phyloP scores from a whole-genome alignment of 352 stramenopile species.

The Thalassiosira livingstoniorum region DNA sequence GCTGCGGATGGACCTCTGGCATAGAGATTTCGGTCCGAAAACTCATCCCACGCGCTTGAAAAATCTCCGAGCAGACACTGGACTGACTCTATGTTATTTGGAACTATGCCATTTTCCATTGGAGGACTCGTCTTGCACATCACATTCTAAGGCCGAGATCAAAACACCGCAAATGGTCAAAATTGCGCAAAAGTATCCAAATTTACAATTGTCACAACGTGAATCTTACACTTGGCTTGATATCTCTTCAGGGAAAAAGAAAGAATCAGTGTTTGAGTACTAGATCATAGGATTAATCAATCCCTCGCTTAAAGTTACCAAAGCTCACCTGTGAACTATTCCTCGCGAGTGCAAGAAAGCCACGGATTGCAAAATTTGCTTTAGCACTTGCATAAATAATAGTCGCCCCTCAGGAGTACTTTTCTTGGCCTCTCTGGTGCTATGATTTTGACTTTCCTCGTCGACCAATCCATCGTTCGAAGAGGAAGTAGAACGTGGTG shows the following conservation, averaged over 20 bases:
- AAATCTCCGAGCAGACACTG: constrained; percentile 82
- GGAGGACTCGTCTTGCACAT: constrained; percentile 69
- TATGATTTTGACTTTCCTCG: background rate
- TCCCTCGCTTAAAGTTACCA: background rate
- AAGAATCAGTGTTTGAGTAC: background rate
- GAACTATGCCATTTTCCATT: constrained; percentile 25
- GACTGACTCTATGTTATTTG: constrained; percentile 49
- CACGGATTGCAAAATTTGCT: constrained; percentile 71
- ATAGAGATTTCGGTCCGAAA: constrained; percentile 83
- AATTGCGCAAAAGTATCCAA: background rate
- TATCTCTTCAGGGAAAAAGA: constrained; percentile 13
- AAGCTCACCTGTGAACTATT: constrained; percentile 89
- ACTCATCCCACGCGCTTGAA: constrained; percentile 80
- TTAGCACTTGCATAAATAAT: constrained; percentile 47
- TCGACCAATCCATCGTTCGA: too few relatives aligned
- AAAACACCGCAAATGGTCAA: background rate
- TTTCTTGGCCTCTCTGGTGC: background rate
- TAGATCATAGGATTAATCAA: background rate
- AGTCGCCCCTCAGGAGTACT: constrained; percentile 4
- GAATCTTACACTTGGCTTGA: constrained; percentile 34
- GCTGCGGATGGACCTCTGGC: constrained; percentile 83
- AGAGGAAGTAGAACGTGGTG: constrained; percentile 12
- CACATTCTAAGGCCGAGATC: constrained; percentile 80
- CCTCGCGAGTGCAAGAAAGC: constrained; percentile 88
- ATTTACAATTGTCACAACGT: background rate